A percentile compares a stretch with the other conserved stretches of the same genome.
phyloP scores from a whole-genome alignment of 2,329 filamentous ascomycete species.

The Grosmannia penicillata region DNA sequence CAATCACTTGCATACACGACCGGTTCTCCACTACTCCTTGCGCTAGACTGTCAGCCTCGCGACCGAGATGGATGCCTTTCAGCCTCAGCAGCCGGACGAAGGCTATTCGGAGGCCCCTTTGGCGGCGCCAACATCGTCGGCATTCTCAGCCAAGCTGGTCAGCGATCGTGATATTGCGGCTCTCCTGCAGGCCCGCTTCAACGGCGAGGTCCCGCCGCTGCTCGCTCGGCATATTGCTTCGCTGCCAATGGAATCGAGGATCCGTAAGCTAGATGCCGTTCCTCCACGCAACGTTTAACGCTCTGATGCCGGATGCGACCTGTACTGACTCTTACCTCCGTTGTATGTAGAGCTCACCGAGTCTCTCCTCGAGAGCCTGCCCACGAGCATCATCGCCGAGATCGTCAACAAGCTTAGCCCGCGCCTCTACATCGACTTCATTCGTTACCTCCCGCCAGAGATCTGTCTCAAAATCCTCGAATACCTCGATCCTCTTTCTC shows the following conservation, averaged over 20 bases:
- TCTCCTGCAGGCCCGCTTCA: conserved; percentile 19
- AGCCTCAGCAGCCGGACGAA: conserved; percentile 53
- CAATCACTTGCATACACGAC: not conserved
- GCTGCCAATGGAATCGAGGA: conserved; percentile 20
- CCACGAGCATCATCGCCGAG: conserved; percentile 63
- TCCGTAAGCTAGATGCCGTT: too few species aligned
- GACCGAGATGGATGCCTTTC: conserved; percentile 8
- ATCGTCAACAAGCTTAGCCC: conserved; percentile 72
- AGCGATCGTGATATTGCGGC: conserved; percentile 10
- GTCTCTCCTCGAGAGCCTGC: conserved; percentile 60
- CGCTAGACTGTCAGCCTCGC: too few species aligned
- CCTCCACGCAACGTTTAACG: too few species aligned
- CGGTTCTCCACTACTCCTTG: not conserved
- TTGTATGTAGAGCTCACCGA: conserved; percentile 57
- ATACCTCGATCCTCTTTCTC: conserved; percentile 66
- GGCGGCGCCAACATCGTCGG: conserved; percentile 19
- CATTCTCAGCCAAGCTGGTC: conserved; percentile 15
- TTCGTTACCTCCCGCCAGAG: conserved; percentile 72
- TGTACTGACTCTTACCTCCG: not conserved
- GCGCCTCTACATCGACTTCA: conserved; percentile 83
- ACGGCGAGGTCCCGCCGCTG: conserved; percentile 33
- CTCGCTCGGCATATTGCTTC: conserved; percentile 32
- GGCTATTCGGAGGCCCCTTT: conserved; percentile 71
- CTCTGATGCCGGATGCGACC: not conserved
- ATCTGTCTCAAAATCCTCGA: conserved; percentile 81